Base-by-base conservation (phyloP, 306 rosid species). In the Cucurbita moschata region DNA sequence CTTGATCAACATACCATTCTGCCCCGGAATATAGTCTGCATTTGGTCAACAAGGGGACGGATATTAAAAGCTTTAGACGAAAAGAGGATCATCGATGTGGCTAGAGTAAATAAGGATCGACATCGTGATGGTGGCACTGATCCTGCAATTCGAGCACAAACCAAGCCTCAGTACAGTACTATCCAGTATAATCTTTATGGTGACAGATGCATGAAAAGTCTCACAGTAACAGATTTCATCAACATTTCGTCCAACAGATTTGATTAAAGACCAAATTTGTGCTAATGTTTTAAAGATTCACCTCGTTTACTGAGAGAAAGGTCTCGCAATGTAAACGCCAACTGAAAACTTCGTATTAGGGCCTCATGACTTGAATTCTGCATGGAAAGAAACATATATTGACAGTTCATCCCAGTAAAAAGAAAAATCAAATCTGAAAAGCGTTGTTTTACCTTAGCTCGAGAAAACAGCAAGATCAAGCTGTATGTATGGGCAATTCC, bases 41-140 rank as follows among this genome's bases (percentile, higher is more conserved):
- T 81, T 76, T 73, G 75, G 10, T 78, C 43, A 76, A 81, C 87
- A 59, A 95, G 89, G 75, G 90, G 75, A 53, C 56, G 77, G 77
- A 95, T 82, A 76, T 81, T 78, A 83, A 76, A 91, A 69, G 95
- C 88, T 80, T 84, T 88, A 58, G 92, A 84, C 40, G 90, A 82
- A 80, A 95, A 84, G 73, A 91, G 80, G 81, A 89, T 89, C 99
- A 91, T 91, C n/a, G 97, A 85, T 69, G 86, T 82, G 79, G 99
- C 97, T 78, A 91, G 79, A 78, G 87, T 81, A 83, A 85, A 85
- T 35, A 95, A 86, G 70, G 97, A 95, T 82, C 99, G 84, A 46
- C 91, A 83, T 5, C 92, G 90, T 13, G 97, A 95, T 58, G 99
- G 90, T 69, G 92, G 90, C 78, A 95, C 57, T 57, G 81, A n/a